Evolutionary conservation across 2,329 filamentous ascomycete species (phyloP).

Genomic region (Berkeleyomyces rouxiae): DNA sequence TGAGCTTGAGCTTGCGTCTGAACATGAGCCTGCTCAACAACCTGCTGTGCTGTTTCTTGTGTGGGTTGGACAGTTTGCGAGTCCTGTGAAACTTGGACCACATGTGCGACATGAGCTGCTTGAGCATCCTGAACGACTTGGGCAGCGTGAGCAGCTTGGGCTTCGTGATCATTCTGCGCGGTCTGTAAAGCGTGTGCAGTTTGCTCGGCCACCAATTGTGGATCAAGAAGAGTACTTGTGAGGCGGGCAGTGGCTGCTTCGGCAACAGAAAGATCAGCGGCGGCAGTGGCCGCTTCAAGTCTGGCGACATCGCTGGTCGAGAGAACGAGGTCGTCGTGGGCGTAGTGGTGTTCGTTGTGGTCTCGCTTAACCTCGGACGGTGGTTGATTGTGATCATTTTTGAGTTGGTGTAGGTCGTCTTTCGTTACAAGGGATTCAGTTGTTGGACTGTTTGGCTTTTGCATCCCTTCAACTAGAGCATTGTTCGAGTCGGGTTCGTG

Average conservation of each 20-base stretch:
- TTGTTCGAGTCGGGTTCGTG: conserved; percentile 6
- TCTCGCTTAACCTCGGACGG: not conserved
- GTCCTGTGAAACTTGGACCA: not conserved
- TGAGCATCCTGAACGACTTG: not conserved
- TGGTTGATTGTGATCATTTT: not conserved
- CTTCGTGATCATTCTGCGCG: not conserved
- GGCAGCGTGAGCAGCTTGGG: not conserved
- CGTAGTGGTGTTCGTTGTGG: not conserved
- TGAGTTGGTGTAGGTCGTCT: not conserved
- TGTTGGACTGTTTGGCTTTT: conserved; percentile 1
- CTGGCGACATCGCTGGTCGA: not conserved
- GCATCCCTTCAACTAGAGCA: not conserved
- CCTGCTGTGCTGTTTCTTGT: not conserved
- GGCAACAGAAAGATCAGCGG: conserved; percentile 24
- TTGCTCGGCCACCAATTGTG: conserved; percentile 23
- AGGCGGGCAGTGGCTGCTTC: conserved; percentile 40
- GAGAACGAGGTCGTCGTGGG: conserved; percentile 3
- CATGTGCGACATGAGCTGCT: no score
- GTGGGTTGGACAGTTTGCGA: not conserved
- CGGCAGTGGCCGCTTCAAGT: not conserved
- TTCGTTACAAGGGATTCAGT: not conserved
- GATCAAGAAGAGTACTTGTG: conserved; percentile 37
- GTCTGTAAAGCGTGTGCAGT: not conserved
- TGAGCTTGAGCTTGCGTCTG: conserved; percentile 14
- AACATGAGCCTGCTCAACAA: conserved; percentile 1